Conservation (phyloP, 2,329 filamentous ascomycete species). For the Diaporthe citrichinensis region DNA sequence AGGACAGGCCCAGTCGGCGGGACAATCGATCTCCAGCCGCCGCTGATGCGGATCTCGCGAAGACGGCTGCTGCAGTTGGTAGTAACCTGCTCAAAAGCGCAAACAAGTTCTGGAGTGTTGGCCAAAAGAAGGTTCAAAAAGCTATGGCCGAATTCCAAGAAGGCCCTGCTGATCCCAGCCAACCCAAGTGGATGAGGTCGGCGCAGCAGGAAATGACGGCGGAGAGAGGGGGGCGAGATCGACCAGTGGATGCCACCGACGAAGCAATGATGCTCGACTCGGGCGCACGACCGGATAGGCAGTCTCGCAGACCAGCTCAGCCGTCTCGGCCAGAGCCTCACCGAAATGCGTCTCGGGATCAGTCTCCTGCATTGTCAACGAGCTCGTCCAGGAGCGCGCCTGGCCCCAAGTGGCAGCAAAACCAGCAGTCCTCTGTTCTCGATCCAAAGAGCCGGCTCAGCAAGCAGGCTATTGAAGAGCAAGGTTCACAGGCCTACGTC, state of each 20-base stretch:
- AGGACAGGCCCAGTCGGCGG: constrained; percentile 64
- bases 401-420: constrained; percentile 72
- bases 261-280: constrained; percentile 86
- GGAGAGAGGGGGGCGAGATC: constrained; percentile 49
- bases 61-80: constrained; percentile 86
- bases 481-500: constrained; percentile 86
- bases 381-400: constrained; percentile 60
- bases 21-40: constrained; percentile 70
- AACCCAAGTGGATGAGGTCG: constrained; percentile 97
- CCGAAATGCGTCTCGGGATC: constrained; percentile 57
- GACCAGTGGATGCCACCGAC: constrained; percentile 67
- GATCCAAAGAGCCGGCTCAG: constrained; percentile 75
- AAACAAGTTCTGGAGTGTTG: constrained; percentile 94
- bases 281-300: constrained; percentile 68
- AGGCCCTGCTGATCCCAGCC: constrained; percentile 79
- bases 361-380: constrained; percentile 63
- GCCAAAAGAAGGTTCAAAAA: constrained; percentile 93
- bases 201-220: constrained; percentile 63
- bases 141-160: constrained; percentile 89
- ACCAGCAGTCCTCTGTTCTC: constrained; percentile 55
- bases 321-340: constrained; percentile 51
- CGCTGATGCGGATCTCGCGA: constrained; percentile 80
- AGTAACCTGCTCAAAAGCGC: constrained; percentile 92
- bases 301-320: constrained; percentile 46
- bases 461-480: constrained; percentile 82